A percentile compares a stretch with the other conserved stretches of the same genome.
Conservation (phyloP, 2,329 filamentous ascomycete species). For the Trichophyton benhamiae region DNA sequence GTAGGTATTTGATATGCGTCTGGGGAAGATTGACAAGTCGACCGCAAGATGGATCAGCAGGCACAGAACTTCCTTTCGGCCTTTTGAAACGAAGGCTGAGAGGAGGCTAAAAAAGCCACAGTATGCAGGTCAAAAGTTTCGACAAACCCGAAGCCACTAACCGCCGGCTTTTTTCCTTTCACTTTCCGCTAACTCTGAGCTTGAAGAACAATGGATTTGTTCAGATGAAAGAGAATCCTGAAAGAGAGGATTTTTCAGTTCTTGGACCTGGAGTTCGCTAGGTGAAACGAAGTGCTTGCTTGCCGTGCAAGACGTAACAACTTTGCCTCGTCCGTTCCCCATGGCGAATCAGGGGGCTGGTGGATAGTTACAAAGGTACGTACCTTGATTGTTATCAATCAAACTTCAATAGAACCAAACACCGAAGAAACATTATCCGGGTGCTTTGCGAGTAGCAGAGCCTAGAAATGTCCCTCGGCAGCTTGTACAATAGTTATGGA, state of each 20-base stretch:
- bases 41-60: neutral
- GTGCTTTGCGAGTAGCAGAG: too few species aligned
- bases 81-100: neutral
- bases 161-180: too few species aligned
- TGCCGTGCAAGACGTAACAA: neutral
- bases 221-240: too few species aligned
- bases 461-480: too few species aligned
- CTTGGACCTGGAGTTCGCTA: too few species aligned
- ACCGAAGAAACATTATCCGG: too few species aligned
- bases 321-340: neutral
- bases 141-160: neutral
- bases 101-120: constrained; percentile 3
- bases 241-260: too few species aligned
- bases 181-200: too few species aligned
- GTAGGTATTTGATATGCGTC: neutral
- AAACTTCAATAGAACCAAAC: neutral
- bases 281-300: too few species aligned
- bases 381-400: neutral
- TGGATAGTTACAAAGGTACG: neutral
- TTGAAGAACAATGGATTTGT: too few species aligned
- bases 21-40: neutral
- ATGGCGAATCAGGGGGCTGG: neutral
- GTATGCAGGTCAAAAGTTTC: neutral
- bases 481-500: neutral
- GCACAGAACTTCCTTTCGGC: neutral